phyloP scores from a whole-genome alignment of 257 asterid genomes.

The Capsicum pubescens region DNA sequence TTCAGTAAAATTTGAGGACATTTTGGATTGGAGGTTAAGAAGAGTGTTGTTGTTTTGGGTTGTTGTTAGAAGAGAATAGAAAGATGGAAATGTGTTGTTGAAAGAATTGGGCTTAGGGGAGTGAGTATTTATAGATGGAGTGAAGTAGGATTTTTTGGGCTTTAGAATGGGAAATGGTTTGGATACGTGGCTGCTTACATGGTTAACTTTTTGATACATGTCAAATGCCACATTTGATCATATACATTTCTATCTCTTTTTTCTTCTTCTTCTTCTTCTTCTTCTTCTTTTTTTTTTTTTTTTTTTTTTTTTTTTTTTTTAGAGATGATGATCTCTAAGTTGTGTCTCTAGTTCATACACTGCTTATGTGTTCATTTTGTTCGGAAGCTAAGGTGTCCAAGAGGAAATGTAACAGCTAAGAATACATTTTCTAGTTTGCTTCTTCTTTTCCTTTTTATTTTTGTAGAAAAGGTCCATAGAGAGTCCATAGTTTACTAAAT shows the following conservation, averaged over 20 bases:
- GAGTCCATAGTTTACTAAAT: not conserved
- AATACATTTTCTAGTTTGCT: not conserved
- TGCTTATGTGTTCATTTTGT: constrained; percentile 18
- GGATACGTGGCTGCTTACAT: constrained; percentile 53
- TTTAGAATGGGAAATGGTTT: not conserved
- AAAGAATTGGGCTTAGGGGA: not conserved
- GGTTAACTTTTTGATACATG: constrained; percentile 52
- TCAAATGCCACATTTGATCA: constrained; percentile 41
- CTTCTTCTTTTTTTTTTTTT: too few relatives aligned
- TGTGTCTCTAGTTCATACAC: constrained; percentile 11
- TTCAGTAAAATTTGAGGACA: not conserved
- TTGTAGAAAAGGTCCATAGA: not conserved
- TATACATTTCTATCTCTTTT: not conserved
- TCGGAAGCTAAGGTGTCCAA: constrained; percentile 8
- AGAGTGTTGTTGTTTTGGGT: not conserved
- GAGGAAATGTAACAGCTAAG: constrained; percentile 10
- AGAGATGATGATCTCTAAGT: not conserved
- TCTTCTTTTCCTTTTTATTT: constrained; percentile 2
- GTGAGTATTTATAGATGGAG: not conserved
- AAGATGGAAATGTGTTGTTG: not conserved
- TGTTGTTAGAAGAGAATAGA: not conserved
- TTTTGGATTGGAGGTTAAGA: not conserved
- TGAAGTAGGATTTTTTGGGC: not conserved
- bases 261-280: not conserved
- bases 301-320: not conserved